Evolutionary conservation across 2,329 filamentous ascomycete species (phyloP), one percentile per base, ranked within the genome.

Genomic region (Xylariaceae sp.): DNA sequence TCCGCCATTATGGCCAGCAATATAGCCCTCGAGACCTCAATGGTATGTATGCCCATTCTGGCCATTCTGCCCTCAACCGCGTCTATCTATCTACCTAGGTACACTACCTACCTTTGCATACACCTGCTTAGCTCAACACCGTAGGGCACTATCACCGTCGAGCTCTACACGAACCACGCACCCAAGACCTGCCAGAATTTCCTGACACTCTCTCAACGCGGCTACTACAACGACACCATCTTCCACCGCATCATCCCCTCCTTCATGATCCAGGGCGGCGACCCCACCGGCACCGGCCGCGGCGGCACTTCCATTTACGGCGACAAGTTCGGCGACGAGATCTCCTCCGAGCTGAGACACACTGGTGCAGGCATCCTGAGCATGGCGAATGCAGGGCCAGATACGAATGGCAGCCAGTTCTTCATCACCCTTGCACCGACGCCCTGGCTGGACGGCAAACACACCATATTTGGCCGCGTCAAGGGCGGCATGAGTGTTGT

Each of bases 181-280:
- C 92, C 94, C 36, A 89, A 86, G 68, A 91, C 90, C 19, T 95
- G 89, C 80, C 81, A 79, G 53, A 96, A 97, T 78, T 97, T 97
- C 73, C 68, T 78, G 22, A 88, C 87, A 5, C 88, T 97, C 45
- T 83, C 85, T 17, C 75, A 80, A 54, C 81, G 90, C 60, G 89
- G 89, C 60, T 97, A 96, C 81, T 99, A 96, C 80, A 82, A 94
- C 73, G 75, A 73, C 66, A 82, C 88, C 52, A 74, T 91, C 64
- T 92, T 97, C 78, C 94, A 97, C 76, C 90, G 94, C 68, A 85
- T 97, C 61, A 97, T 99, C 65, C 85, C 89, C 45, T 83, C 89
- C 71, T 99, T 99, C 76, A 97, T 99, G 92, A 79, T 95, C 50
- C 92, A 97, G 74, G 89, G 87, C 54, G 91, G 92, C 51, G 94